Base-by-base conservation (phyloP, 306 rosid species). In the Vigna mungo region DNA sequence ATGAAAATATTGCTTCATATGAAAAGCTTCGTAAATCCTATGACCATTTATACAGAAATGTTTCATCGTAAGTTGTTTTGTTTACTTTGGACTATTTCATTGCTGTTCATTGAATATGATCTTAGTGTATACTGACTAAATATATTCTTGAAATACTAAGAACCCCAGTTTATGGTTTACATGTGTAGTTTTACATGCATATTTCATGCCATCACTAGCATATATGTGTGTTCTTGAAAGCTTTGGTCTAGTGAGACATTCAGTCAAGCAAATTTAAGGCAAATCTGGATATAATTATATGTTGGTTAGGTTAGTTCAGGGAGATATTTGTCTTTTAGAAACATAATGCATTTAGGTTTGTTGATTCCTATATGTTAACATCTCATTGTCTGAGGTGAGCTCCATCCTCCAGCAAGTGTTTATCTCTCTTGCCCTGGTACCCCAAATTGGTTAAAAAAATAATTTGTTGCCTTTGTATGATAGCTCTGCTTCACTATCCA, bases 11-110 rank as follows among this genome's bases (percentile, higher is more conserved):
- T 51, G 74, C 97, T 37, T 84, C 98, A 74, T 92, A 96, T 80
- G 98, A 96, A 84, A 96, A 96, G 87, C 88, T 96, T 77, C 96
- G 99, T 39, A 96, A 96, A 85, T 96, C 99, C 72, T 91, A 87
- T 81, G 99, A 96, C 71, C 93, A 88, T 51, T 83, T 92, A 85
- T 96, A 82, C 71, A 94, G 98, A 81, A 92, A 92, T 68, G 85
- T 96, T 84, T 89, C 99, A 68, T 86, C 98, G 99, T 96, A 87
- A 96, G 97, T 86, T 79, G 5, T 49, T 60, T 64, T 37, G 12
- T 71, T 51, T 55, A 25, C 23, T 77, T 83, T 34, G 56, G 6
- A 47, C 43, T 49, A 51, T 36, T 70, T 79, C 62, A 27, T 44
- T 71, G 51, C 75, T 82, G 52, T 72, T 58, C 73, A 25, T 16